Percentiles rank a stretch among this genome's conserved stretches.
These are phyloP conservation scores for Vanilla planifolia DNA, from an alignment of 106 monocot genomes.

Conservation along the genomic window DNA sequence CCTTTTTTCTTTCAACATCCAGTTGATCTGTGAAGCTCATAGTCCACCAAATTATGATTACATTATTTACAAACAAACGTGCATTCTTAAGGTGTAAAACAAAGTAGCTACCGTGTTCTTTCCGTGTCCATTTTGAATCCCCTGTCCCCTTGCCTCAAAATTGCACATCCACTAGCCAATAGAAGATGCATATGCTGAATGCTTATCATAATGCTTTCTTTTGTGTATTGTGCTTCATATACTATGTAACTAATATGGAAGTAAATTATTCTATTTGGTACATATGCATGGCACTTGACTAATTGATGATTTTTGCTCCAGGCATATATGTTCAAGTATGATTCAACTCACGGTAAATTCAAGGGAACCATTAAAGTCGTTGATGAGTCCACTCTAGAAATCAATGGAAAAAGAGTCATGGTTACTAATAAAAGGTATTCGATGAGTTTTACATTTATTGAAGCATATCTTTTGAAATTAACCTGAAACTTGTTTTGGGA, in stretches of 20 bases:
- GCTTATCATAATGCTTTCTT: background rate
- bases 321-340: slow-evolving; percentile 99
- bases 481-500: too few species aligned
- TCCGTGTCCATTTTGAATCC: too few species aligned
- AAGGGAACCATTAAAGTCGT: slow-evolving; percentile 77
- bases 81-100: too few species aligned
- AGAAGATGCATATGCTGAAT: background rate
- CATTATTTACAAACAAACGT: too few species aligned
- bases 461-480: background rate
- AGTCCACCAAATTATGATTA: too few species aligned
- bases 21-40: too few species aligned
- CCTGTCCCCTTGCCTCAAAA: too few species aligned
- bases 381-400: slow-evolving; percentile 69
- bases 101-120: too few species aligned
- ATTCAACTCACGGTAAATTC: slow-evolving; percentile 93
- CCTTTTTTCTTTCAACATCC: too few species aligned
- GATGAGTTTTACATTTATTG: background rate
- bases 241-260: background rate
- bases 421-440: slow-evolving; percentile 72
- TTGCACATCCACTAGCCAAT: background rate
- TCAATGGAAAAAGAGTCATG: slow-evolving; percentile 69
- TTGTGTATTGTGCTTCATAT: background rate
- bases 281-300: background rate
- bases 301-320: slow-evolving; percentile 11
- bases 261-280: background rate